Evolutionary conservation across 495 filamentous ascomycete species (phyloP).

Genomic region (Cercophora sp.): DNA sequence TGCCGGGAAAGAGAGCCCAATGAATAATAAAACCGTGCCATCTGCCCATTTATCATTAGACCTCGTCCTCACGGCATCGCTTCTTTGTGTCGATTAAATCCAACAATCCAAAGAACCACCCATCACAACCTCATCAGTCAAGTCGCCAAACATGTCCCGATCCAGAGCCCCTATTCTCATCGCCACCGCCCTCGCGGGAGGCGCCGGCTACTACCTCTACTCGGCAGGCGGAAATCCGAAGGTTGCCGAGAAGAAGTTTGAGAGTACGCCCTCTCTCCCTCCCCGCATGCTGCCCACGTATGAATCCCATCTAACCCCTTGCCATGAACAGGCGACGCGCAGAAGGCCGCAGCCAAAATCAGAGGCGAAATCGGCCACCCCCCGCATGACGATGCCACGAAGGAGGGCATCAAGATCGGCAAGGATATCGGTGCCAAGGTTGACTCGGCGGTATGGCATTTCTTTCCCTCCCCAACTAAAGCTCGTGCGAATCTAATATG

Average conservation of each 20-base stretch:
- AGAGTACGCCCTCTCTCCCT: conserved; percentile 53
- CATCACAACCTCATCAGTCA: conserved; percentile 18
- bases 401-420: conserved; percentile 38
- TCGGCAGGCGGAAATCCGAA: conserved; percentile 77
- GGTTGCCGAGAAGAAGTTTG: conserved; percentile 73
- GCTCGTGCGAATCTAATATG: no score
- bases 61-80: not conserved
- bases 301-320: conserved; percentile 16
- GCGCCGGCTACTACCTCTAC: conserved; percentile 88
- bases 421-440: conserved; percentile 44
- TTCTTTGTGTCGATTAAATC: no score
- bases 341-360: conserved; percentile 60
- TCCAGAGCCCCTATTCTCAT: conserved; percentile 54
- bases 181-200: conserved; percentile 60
- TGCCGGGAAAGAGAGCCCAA: conserved; percentile 6
- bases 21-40: conserved; percentile 1
- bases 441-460: conserved; percentile 39
- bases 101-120: conserved; percentile 2
- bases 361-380: conserved; percentile 52
- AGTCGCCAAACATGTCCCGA: conserved; percentile 52
- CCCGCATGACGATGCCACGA: conserved; percentile 34
- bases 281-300: not conserved
- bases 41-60: not conserved
- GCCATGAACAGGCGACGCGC: conserved; percentile 61
- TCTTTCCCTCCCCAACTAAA: not conserved